phyloP scores from a whole-genome alignment of 1,284 basidiomycete genomes.

The Peniophora sp. region DNA sequence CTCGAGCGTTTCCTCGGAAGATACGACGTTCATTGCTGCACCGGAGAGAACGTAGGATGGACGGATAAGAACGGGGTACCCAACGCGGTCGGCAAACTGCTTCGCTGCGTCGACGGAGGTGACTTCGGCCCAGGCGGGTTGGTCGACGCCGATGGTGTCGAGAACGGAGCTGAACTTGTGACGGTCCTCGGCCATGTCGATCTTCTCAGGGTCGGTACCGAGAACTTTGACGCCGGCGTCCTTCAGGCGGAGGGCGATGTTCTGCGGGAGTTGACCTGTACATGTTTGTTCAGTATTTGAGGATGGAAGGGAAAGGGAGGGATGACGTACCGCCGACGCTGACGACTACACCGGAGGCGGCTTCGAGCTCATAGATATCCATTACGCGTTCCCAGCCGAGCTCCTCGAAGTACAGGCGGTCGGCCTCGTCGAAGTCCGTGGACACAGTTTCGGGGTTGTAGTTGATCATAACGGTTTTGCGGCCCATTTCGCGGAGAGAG shows the following conservation, averaged over 20 bases:
- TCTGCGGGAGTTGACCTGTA: slow-evolving; percentile 89
- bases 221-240: slow-evolving; percentile 87
- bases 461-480: slow-evolving; percentile 98
- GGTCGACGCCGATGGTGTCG: slow-evolving; percentile 93
- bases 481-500: slow-evolving; percentile 79
- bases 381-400: slow-evolving; percentile 97
- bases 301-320: not conserved
- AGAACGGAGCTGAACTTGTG: slow-evolving; percentile 98
- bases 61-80: slow-evolving; percentile 87
- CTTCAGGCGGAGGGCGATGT: slow-evolving; percentile 96
- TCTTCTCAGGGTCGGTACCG: slow-evolving; percentile 92
- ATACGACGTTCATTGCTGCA: slow-evolving; percentile 99
- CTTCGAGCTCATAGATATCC: slow-evolving; percentile 99
- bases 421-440: slow-evolving; percentile 99
- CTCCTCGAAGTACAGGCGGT: slow-evolving; percentile 98
- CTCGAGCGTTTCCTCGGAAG: slow-evolving; percentile 84
- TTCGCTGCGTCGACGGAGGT: slow-evolving; percentile 87
- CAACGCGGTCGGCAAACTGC: slow-evolving; percentile 82
- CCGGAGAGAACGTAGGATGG: slow-evolving; percentile 98
- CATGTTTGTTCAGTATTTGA: slow-evolving; percentile 5
- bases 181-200: slow-evolving; percentile 97
- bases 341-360: slow-evolving; percentile 89
- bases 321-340: slow-evolving; percentile 80
- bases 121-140: slow-evolving; percentile 95
- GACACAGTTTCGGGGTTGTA: slow-evolving; percentile 99